Percentiles rank a stretch among this genome's conserved stretches.
Conservation (phyloP, 2,329 filamentous ascomycete species). For the Ophiostoma novo-ulmi region DNA sequence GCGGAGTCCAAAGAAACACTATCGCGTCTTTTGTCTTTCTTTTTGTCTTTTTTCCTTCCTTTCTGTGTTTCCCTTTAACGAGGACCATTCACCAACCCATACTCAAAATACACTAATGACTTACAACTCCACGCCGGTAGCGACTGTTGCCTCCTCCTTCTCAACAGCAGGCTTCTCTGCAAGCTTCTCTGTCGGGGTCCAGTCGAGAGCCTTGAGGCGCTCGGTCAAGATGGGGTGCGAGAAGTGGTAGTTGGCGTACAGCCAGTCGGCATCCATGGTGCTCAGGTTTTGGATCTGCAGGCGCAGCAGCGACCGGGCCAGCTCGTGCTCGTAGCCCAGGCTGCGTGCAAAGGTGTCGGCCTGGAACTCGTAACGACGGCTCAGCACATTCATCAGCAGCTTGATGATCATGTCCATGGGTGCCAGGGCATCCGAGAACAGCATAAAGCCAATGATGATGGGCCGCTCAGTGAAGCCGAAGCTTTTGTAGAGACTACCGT, state of each 20-base stretch:
- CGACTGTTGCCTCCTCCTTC: slow-evolving; percentile 52
- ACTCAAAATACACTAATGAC: not conserved
- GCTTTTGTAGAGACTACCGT: slow-evolving; percentile 79
- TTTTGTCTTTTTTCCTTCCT: not conserved
- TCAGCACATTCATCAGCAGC: slow-evolving; percentile 92
- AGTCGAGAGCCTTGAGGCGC: slow-evolving; percentile 83
- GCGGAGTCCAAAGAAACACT: not conserved
- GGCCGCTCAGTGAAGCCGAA: slow-evolving; percentile 88
- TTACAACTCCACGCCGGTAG: slow-evolving; percentile 69
- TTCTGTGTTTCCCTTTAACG: not conserved
- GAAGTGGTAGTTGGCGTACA: slow-evolving; percentile 98
- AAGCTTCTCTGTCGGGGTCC: slow-evolving; percentile 60
- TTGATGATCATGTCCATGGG: slow-evolving; percentile 95
- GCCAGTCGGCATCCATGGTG: slow-evolving; percentile 97
- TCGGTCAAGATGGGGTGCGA: slow-evolving; percentile 95
- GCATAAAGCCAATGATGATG: slow-evolving; percentile 93
- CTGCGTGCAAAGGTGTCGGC: slow-evolving; percentile 84
- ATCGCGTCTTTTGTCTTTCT: not conserved
- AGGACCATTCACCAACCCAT: not conserved
- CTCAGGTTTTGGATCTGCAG: slow-evolving; percentile 97
- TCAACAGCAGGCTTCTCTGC: slow-evolving; percentile 33
- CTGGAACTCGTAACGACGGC: slow-evolving; percentile 91
- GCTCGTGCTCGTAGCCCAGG: slow-evolving; percentile 76
- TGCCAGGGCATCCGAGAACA: slow-evolving; percentile 93
- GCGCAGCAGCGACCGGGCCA: slow-evolving; percentile 87